Percentiles rank a stretch among this genome's conserved stretches.
phyloP scores from a whole-genome alignment of 2,329 filamentous ascomycete species.

The Trichoderma gracile region DNA sequence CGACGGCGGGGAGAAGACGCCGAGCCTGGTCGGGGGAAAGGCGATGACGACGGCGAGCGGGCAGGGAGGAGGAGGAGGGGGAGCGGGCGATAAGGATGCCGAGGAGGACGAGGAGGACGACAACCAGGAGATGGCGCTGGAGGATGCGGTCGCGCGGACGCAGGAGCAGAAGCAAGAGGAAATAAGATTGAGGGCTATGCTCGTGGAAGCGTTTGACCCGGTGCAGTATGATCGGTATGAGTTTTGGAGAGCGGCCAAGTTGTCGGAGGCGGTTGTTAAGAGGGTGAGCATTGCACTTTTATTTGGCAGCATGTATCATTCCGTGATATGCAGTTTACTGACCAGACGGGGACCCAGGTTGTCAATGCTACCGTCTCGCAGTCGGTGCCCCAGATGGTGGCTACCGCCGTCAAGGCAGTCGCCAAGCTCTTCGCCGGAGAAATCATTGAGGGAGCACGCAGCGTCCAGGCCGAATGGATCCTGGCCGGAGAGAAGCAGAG shows the following conservation, averaged over 20 bases:
- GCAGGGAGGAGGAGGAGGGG: conserved; percentile 38
- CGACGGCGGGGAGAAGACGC: conserved; percentile 44
- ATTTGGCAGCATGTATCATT: not conserved
- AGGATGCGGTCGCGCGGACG: conserved; percentile 60
- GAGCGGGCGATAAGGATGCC: conserved; percentile 44
- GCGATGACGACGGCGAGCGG: conserved; percentile 49
- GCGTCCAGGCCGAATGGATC: conserved; percentile 72
- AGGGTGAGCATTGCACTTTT: conserved; percentile 50
- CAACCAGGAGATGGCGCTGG: conserved; percentile 56
- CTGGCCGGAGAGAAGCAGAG: conserved; percentile 59
- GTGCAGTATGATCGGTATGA: conserved; percentile 71
- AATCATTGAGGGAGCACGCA: conserved; percentile 69
- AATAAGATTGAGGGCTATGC: conserved; percentile 57
- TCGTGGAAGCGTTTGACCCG: conserved; percentile 65
- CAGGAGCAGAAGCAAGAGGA: conserved; percentile 69
- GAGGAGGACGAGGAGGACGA: conserved; percentile 61
- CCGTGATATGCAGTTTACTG: not conserved
- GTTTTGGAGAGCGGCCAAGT: conserved; percentile 67
- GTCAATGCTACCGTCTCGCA: conserved; percentile 81
- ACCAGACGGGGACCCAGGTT: conserved; percentile 48
- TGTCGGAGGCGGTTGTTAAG: conserved; percentile 68
- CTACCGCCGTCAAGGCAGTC: conserved; percentile 73
- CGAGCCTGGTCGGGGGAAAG: conserved; percentile 46
- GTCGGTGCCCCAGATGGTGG: conserved; percentile 71
- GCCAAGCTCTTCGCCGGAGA: conserved; percentile 77